Conservation (phyloP, 169 alveolate species). For the Theileria parva region DNA sequence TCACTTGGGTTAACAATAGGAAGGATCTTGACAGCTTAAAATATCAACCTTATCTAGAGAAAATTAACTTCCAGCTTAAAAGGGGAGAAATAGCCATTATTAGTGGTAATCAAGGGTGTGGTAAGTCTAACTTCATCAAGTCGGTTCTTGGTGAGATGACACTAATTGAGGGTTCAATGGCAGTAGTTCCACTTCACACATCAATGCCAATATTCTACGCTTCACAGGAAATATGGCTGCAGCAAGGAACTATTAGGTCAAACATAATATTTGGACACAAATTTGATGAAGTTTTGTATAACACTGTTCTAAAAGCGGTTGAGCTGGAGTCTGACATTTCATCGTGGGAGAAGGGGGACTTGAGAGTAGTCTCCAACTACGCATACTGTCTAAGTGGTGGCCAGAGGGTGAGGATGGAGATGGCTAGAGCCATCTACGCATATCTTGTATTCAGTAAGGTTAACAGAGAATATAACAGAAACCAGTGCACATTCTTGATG, state of each 20-base stretch:
- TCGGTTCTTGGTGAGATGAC: conserved; percentile 64
- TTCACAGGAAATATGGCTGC: conserved; percentile 63
- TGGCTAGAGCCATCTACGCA: conserved; percentile 91
- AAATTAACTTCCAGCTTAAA: conserved; percentile 30
- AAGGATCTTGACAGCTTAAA: conserved; percentile 7
- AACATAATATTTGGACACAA: conserved; percentile 41
- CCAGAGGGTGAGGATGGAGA: conserved; percentile 87
- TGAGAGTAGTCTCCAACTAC: conserved; percentile 50
- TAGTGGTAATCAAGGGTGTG: conserved; percentile 62
- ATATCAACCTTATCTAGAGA: background rate
- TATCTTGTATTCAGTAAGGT: conserved; percentile 56
- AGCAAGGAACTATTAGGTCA: conserved; percentile 48
- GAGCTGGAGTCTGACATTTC: conserved; percentile 50
- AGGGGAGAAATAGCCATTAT: conserved; percentile 51
- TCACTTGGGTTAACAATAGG: conserved; percentile 21
- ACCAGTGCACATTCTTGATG: conserved; percentile 55
- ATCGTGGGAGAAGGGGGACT: conserved; percentile 63
- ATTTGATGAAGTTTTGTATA: conserved; percentile 45
- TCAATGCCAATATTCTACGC: conserved; percentile 64
- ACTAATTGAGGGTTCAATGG: conserved; percentile 63
- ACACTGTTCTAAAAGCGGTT: conserved; percentile 12
- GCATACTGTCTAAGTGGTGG: conserved; percentile 87
- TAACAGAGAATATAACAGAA: conserved; percentile 23
- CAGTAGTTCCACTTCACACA: conserved; percentile 53
- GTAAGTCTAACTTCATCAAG: conserved; percentile 62